Percentiles rank a stretch among this genome's conserved stretches.
These are phyloP conservation scores for Cutaneotrichosporon sp. DNA, from an alignment of 1,284 basidiomycete genomes.

Conservation along the genomic window DNA sequence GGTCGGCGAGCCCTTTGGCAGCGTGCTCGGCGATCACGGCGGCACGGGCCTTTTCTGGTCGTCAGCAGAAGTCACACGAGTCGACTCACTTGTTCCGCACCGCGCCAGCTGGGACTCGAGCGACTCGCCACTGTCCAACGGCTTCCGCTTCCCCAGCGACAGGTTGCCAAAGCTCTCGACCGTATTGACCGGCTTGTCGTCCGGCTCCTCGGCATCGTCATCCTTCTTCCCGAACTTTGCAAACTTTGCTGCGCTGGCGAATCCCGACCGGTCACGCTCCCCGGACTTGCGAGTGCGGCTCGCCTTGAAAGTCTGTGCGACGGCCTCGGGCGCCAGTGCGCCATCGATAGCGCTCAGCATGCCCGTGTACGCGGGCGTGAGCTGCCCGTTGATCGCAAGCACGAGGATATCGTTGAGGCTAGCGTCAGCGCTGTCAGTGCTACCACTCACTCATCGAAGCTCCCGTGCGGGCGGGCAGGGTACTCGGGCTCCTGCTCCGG, in stretches of 20 bases:
- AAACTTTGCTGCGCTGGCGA: not conserved
- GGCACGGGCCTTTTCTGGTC: conserved; percentile 29
- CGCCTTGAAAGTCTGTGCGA: not conserved
- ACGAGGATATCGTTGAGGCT: conserved; percentile 29
- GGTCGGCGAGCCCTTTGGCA: conserved; percentile 51
- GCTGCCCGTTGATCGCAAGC: conserved; percentile 29
- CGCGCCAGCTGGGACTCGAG: conserved; percentile 9
- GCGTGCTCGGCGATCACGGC: conserved; percentile 42
- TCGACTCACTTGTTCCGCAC: conserved; percentile 19
- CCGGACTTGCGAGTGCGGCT: conserved; percentile 9
- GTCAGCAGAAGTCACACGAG: not conserved
- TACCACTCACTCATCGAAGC: conserved; percentile 29
- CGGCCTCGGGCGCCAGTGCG: conserved; percentile 16
- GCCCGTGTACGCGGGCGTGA: conserved; percentile 11
- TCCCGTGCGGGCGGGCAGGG: conserved; percentile 31
- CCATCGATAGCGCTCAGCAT: conserved; percentile 21
- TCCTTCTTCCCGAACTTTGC: no score
- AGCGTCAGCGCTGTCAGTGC: not conserved
- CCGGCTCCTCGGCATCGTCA: not conserved
- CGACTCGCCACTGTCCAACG: not conserved
- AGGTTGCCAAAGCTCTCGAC: no score
- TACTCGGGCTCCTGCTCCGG: conserved; percentile 19
- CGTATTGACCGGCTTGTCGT: no score
- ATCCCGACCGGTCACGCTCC: not conserved
- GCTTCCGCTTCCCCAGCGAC: not conserved